Conservation (phyloP, 805 yeast genomes). For the Candida germanica region DNA sequence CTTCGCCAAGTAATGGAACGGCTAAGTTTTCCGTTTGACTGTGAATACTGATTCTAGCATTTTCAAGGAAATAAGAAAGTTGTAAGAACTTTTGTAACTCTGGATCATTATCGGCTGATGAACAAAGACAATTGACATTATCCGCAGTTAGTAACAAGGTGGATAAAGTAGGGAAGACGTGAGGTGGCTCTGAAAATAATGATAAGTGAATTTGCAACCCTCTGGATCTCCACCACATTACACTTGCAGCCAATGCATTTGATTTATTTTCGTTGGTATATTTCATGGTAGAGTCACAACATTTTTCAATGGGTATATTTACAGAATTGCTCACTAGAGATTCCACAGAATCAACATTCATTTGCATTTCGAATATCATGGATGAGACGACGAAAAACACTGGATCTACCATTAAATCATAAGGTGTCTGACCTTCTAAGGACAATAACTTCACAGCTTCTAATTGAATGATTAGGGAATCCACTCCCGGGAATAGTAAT, state of each 20-base stretch:
- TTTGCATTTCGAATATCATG: slow-evolving; percentile 36
- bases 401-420: slow-evolving; percentile 46
- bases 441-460: slow-evolving; percentile 42
- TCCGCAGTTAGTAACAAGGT: slow-evolving; percentile 35
- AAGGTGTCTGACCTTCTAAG: slow-evolving; percentile 69
- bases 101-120: slow-evolving; percentile 28
- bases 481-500: slow-evolving; percentile 26
- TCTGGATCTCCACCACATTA: slow-evolving; percentile 76
- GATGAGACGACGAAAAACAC: slow-evolving; percentile 28
- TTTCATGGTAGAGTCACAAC: slow-evolving; percentile 7
- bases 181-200: slow-evolving; percentile 60
- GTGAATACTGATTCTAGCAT: slow-evolving; percentile 60
- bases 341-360: slow-evolving; percentile 27
- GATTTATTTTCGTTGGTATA: slow-evolving; percentile 10
- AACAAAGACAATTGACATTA: slow-evolving; percentile 25
- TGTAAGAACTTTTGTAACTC: slow-evolving; percentile 37
- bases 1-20: slow-evolving; percentile 51
- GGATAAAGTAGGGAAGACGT: slow-evolving; percentile 43
- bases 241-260: slow-evolving; percentile 43
- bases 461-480: slow-evolving; percentile 15
- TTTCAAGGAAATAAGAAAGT: slow-evolving; percentile 58
- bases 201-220: slow-evolving; percentile 63
- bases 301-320: slow-evolving; percentile 2
- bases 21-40: slow-evolving; percentile 63
- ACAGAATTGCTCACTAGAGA: slow-evolving; percentile 6